Percentiles rank a stretch among this genome's conserved stretches.
Evolutionary conservation across 305 asterid species (phyloP).

Genomic region (Fraxinus latifolia): DNA sequence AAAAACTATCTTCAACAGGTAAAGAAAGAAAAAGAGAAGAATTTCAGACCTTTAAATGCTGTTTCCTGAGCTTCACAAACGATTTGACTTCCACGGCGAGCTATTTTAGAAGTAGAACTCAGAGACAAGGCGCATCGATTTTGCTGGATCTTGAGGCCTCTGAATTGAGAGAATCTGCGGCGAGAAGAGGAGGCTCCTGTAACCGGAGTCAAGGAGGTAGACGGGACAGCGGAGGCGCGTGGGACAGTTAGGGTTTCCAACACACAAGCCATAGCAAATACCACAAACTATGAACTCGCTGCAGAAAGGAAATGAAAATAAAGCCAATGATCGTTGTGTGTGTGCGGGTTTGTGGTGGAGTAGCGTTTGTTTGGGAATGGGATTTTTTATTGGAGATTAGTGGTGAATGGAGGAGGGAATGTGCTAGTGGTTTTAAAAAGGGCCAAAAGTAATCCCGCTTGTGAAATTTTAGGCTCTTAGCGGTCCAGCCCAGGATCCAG

Average conservation of each 20-base stretch:
- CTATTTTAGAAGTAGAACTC: conserved; percentile 22
- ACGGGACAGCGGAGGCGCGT: conserved; percentile 37
- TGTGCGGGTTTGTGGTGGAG: conserved; percentile 20
- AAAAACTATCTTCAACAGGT: background rate
- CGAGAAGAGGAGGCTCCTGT: conserved; percentile 27
- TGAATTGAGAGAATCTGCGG: conserved; percentile 32
- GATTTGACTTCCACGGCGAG: conserved; percentile 35
- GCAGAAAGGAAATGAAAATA: conserved; percentile 7
- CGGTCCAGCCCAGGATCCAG: background rate
- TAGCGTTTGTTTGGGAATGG: conserved; percentile 12
- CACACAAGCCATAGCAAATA: conserved; percentile 36
- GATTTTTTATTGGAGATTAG: background rate
- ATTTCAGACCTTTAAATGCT: conserved; percentile 36
- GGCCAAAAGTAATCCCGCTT: background rate
- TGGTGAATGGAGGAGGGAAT: background rate
- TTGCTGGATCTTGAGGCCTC: conserved; percentile 38
- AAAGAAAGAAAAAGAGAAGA: background rate
- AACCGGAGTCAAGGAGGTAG: conserved; percentile 30
- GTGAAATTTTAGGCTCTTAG: background rate
- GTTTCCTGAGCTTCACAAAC: conserved; percentile 50
- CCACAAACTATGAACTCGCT: background rate
- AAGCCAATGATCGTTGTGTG: background rate
- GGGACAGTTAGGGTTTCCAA: conserved; percentile 45
- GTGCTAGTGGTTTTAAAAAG: background rate
- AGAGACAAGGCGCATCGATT: conserved; percentile 22